Percentiles rank a stretch among this genome's conserved stretches.
These are phyloP conservation scores for Catenaria anguillulae DNA, from an alignment of 371 early-diverging fungal genomes.

Conservation along the genomic window DNA sequence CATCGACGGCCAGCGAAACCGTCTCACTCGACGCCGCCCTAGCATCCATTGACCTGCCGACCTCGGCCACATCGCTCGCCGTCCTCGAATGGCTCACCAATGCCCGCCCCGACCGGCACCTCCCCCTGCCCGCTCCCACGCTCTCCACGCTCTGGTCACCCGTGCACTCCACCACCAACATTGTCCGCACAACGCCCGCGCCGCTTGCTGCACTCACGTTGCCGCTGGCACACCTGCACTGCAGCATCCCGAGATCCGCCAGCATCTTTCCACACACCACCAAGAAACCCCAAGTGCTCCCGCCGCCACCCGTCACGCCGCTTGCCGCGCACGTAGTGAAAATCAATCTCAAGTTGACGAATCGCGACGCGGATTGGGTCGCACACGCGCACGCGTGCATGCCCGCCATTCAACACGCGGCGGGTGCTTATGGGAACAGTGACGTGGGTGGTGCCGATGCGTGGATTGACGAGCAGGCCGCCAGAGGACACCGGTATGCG, in stretches of 20 bases:
- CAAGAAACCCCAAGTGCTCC: neutral
- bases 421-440: neutral
- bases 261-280: neutral
- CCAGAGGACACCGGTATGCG: neutral
- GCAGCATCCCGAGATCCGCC: neutral
- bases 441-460: neutral
- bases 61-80: no score
- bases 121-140: neutral
- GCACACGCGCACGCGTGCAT: neutral
- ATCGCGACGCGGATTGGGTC: conserved; percentile 2
- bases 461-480: no score
- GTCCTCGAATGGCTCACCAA: neutral
- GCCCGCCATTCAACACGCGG: neutral
- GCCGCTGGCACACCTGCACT: neutral
- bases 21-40: no score
- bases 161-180: neutral
- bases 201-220: conserved; percentile 2
- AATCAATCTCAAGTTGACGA: neutral
- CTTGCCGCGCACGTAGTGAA: conserved; percentile 2
- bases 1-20: no score
- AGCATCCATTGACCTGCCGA: no score
- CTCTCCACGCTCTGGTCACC: neutral
- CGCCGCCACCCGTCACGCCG: neutral
- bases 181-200: neutral
- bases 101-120: neutral